Conservation (phyloP, 2,329 filamentous ascomycete species). For the Thelonectria olida region DNA sequence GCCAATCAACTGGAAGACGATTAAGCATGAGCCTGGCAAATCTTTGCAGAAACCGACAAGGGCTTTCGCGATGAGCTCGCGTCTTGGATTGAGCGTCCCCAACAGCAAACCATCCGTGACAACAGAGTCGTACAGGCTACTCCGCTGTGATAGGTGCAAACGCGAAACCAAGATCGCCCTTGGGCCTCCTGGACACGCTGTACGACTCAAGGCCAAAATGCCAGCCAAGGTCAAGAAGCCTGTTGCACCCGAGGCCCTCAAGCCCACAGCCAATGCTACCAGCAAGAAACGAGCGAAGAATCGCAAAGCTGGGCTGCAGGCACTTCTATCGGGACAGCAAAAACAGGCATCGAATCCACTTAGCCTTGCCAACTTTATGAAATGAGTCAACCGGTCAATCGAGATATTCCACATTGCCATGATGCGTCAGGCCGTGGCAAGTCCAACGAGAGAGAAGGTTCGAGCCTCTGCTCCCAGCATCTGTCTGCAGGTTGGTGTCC, state of each 20-base stretch:
- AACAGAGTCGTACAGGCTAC: conserved; percentile 48
- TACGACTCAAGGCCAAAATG: conserved; percentile 35
- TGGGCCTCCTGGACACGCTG: conserved; percentile 46
- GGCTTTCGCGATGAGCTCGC: conserved; percentile 6
- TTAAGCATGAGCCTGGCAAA: conserved; percentile 49
- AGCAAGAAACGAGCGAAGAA: conserved; percentile 73
- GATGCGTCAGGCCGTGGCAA: background rate
- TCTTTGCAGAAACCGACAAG: conserved; percentile 17
- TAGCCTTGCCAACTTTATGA: conserved; percentile 66
- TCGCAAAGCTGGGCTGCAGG: conserved; percentile 72
- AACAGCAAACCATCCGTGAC: background rate
- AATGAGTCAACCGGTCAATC: conserved; percentile 31
- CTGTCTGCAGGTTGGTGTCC: background rate
- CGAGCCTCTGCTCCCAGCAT: conserved; percentile 33
- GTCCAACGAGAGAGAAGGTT: conserved; percentile 27
- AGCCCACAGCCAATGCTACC: conserved; percentile 60
- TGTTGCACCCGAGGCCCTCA: conserved; percentile 37
- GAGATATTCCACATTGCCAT: too few species aligned
- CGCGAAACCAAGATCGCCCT: conserved; percentile 54
- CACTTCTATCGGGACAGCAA: conserved; percentile 65
- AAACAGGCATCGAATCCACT: conserved; percentile 54
- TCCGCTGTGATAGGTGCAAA: conserved; percentile 57
- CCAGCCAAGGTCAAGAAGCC: conserved; percentile 31
- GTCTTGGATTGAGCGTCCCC: background rate
- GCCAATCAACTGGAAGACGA: conserved; percentile 52